Conservation (phyloP, 192 early-diverging fungal species). For the Coemansia pectinata region DNA sequence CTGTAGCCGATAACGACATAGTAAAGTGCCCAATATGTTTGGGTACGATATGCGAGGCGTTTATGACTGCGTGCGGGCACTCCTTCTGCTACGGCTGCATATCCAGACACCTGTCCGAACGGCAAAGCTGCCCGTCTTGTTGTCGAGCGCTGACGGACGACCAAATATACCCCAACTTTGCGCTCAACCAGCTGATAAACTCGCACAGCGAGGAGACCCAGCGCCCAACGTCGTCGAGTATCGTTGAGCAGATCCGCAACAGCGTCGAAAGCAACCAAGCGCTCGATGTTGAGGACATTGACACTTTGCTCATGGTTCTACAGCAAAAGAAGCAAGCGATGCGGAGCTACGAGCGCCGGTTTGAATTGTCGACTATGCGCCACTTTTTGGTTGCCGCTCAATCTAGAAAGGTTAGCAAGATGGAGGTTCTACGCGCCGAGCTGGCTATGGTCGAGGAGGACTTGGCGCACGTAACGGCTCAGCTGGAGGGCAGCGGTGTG, state of each 20-base stretch:
- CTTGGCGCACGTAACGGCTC: conserved; percentile 38
- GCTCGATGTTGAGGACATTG: conserved; percentile 61
- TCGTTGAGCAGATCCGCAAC: conserved; percentile 34
- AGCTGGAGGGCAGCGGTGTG: conserved; percentile 29
- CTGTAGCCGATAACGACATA: not conserved
- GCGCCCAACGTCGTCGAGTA: conserved; percentile 9
- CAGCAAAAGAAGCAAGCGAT: conserved; percentile 64
- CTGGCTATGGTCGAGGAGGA: conserved; percentile 47
- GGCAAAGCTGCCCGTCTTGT: conserved; percentile 74
- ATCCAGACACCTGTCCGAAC: conserved; percentile 59
- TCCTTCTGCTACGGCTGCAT: conserved; percentile 86
- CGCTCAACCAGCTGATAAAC: conserved; percentile 49
- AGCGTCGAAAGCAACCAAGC: conserved; percentile 33
- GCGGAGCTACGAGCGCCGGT: conserved; percentile 57
- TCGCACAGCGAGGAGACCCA: conserved; percentile 8
- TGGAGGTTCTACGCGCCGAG: conserved; percentile 47
- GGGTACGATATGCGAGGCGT: conserved; percentile 69
- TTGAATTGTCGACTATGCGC: conserved; percentile 60
- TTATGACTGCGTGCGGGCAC: conserved; percentile 81
- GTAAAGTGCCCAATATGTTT: conserved; percentile 71
- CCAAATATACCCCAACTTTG: conserved; percentile 85
- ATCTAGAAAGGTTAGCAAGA: conserved; percentile 57
- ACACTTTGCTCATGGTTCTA: conserved; percentile 60
- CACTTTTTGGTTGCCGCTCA: conserved; percentile 69
- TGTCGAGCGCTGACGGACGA: conserved; percentile 56